Base-by-base conservation (phyloP, 2,329 filamentous ascomycete genomes). In the Raffaelea ambrosiae region DNA sequence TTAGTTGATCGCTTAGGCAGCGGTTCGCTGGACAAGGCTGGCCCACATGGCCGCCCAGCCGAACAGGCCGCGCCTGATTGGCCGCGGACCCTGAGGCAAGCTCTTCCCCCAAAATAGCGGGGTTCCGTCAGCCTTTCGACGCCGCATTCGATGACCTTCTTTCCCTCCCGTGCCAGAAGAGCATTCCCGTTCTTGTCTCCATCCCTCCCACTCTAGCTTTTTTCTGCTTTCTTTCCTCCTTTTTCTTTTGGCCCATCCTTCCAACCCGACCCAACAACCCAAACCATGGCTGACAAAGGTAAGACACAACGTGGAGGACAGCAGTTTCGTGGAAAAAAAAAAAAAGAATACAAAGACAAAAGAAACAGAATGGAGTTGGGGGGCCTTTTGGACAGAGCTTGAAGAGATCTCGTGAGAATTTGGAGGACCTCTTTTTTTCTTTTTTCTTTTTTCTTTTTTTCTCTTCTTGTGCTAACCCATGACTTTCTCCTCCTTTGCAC, bases 121-220 rank as follows among this genome's bases (percentile, higher is more conserved):
- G 23, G 41, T 47, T 47, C 43, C 31, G 48, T 49, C 48, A 47
- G 48, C 48, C 48, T 50, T 50, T 50, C 48, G 22, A 11, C 5
- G 13, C 16, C 16, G 43, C 48, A 47, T 50, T 50, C 48, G 22
- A 11, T 8, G 13, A 16, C 16, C 21, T 16, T 19, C 10, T 35
- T 16, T 23, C 19, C 14, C 19, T 38, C n/a, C 8, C 8, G 38
- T 2, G 10, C 38, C 11, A 11, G 3, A 40, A n/a, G 19, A 40
- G 8, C 5, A 14, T 18, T 38, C 8, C n/a, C 16, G 2, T 23
- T n/a, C n/a, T n/a, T n/a, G n/a, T n/a, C n/a, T n/a, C n/a, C n/a
- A n/a, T n/a, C n/a, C n/a, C n/a, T n/a, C n/a, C n/a, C n/a, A n/a
- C n/a, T n/a, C n/a, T n/a, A n/a, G n/a, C n/a, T n/a, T n/a, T n/a